Conservation (phyloP, 1,284 basidiomycete species). For the Malassezia arunalokei region DNA sequence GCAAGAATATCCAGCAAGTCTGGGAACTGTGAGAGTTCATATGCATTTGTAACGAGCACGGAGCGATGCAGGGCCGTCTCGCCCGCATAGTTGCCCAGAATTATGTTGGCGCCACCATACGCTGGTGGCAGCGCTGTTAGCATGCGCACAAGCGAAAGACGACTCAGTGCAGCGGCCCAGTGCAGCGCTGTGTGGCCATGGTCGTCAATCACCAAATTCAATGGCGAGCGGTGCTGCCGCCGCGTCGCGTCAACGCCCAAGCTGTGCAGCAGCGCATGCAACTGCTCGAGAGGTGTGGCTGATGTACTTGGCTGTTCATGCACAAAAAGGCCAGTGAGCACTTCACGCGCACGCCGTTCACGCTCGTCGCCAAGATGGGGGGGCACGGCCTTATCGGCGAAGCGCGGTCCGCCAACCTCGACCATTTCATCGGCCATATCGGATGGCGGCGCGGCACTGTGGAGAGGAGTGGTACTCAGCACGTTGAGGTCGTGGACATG, state of each 20-base stretch:
- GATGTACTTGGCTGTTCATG: slow-evolving; percentile 26
- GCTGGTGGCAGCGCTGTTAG: slow-evolving; percentile 53
- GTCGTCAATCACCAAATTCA: slow-evolving; percentile 59
- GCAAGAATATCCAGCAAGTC: slow-evolving; percentile 57
- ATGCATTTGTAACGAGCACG: slow-evolving; percentile 76
- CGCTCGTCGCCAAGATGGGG: slow-evolving; percentile 38
- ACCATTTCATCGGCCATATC: slow-evolving; percentile 20
- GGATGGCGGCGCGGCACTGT: slow-evolving; percentile 28
- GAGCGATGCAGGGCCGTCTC: slow-evolving; percentile 90
- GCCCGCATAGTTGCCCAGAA: slow-evolving; percentile 63
- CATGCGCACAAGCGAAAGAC: slow-evolving; percentile 45
- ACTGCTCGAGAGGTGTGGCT: slow-evolving; percentile 53
- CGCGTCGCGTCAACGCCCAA: slow-evolving; percentile 47
- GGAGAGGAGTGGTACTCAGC: slow-evolving; percentile 29
- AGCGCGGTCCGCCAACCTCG: slow-evolving; percentile 21
- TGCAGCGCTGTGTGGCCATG: slow-evolving; percentile 90
- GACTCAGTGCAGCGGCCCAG: slow-evolving; percentile 75
- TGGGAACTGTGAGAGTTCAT: slow-evolving; percentile 62
- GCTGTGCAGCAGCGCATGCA: slow-evolving; percentile 55
- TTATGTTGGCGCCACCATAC: slow-evolving; percentile 37
- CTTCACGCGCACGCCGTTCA: slow-evolving; percentile 35
- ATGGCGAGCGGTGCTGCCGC: background rate
- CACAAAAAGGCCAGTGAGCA: slow-evolving; percentile 36
- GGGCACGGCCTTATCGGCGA: slow-evolving; percentile 34
- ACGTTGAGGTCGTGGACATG: slow-evolving; percentile 41